phyloP scores from a whole-genome alignment of 2,329 filamentous ascomycete species.

The Ceratocystis ficicola region DNA sequence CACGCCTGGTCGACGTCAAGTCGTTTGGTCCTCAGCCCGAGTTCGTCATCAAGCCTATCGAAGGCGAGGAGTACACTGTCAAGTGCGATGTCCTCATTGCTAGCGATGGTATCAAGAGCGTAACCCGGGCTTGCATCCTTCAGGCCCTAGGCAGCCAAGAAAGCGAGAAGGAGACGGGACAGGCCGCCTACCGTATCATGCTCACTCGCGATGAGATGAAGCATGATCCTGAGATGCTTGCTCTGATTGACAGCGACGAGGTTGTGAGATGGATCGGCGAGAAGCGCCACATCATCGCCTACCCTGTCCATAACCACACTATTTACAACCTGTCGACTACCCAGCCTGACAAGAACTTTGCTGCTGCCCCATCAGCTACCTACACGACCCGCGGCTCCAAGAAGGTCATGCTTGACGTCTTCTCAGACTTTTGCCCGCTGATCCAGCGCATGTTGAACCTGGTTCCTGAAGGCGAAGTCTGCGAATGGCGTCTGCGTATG shows the following conservation, averaged over 20 bases:
- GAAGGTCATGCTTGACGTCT: slow-evolving; percentile 48
- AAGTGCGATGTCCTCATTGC: slow-evolving; percentile 43
- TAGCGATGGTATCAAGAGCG: slow-evolving; percentile 45
- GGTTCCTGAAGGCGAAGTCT: slow-evolving; percentile 50
- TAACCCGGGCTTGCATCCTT: slow-evolving; percentile 42
- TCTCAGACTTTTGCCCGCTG: slow-evolving; percentile 47
- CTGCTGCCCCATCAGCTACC: slow-evolving; percentile 43
- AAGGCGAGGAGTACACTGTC: slow-evolving; percentile 42
- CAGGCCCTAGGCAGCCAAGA: slow-evolving; percentile 38
- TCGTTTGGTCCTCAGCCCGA: slow-evolving; percentile 47
- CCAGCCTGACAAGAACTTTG: slow-evolving; percentile 50
- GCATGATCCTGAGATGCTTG: slow-evolving; percentile 52
- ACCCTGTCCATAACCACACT: slow-evolving; percentile 55
- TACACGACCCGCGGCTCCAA: slow-evolving; percentile 55
- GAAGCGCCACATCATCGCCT: slow-evolving; percentile 64
- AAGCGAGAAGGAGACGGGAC: slow-evolving; percentile 55
- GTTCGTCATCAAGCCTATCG: slow-evolving; percentile 47
- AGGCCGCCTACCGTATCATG: slow-evolving; percentile 72
- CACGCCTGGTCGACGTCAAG: slow-evolving; percentile 42
- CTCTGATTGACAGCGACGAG: slow-evolving; percentile 53
- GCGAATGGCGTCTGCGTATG: slow-evolving; percentile 52
- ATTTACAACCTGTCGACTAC: slow-evolving; percentile 54
- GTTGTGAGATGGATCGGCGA: slow-evolving; percentile 67
- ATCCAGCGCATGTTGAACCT: slow-evolving; percentile 48
- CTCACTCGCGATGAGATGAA: slow-evolving; percentile 55